These are phyloP conservation scores for Sisymbrium altissimum DNA, from an alignment of 345 rosid species.

Conservation along the genomic window DNA sequence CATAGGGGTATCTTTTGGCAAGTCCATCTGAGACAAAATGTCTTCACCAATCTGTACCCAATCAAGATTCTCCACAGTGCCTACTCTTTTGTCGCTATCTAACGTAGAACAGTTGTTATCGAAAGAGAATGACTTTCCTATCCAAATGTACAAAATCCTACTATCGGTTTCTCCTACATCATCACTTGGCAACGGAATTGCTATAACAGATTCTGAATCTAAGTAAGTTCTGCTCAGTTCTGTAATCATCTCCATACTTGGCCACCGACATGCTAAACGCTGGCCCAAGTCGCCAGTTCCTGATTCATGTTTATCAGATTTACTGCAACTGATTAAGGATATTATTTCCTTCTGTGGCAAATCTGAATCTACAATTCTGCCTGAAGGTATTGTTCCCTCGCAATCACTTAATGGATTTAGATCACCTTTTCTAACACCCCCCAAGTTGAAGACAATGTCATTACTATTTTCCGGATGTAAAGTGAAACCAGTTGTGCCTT, in stretches of 20 bases:
- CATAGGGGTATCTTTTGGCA: slow-evolving; percentile 58
- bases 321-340: slow-evolving; percentile 32
- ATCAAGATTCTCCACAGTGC: slow-evolving; percentile 44
- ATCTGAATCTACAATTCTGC: slow-evolving; percentile 37
- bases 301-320: slow-evolving; percentile 25
- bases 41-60: slow-evolving; percentile 55
- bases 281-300: slow-evolving; percentile 27
- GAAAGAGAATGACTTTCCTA: slow-evolving; percentile 58
- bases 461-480: slow-evolving; percentile 41
- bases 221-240: slow-evolving; percentile 42
- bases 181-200: slow-evolving; percentile 42
- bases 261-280: slow-evolving; percentile 62
- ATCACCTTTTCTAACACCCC: slow-evolving; percentile 38
- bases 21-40: slow-evolving; percentile 55
- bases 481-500: slow-evolving; percentile 36
- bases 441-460: slow-evolving; percentile 56
- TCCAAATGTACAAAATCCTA: slow-evolving; percentile 74
- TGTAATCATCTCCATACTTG: slow-evolving; percentile 62
- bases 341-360: slow-evolving; percentile 31
- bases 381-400: slow-evolving; percentile 36
- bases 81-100: slow-evolving; percentile 39
- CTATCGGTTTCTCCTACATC: slow-evolving; percentile 38
- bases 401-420: slow-evolving; percentile 29
- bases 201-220: slow-evolving; percentile 65
- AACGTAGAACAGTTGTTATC: slow-evolving; percentile 43